A percentile compares a stretch with the other conserved stretches of the same genome.
Conservation (phyloP, 2,329 filamentous ascomycete genomes). For the Zymoseptoria brevis region DNA sequence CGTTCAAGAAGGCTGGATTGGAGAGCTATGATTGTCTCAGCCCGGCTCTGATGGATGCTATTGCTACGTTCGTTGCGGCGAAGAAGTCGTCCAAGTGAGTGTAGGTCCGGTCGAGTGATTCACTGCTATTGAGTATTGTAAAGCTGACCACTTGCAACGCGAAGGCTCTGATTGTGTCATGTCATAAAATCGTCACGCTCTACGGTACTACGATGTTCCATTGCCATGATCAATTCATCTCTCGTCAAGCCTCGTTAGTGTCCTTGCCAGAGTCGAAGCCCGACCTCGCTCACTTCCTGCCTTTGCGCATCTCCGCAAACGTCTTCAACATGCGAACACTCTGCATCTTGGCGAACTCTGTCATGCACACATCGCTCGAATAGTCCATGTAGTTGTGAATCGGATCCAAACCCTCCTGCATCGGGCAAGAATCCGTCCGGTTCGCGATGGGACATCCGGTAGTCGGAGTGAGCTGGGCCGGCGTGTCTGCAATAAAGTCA, state of each 20-base stretch:
- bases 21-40: constrained; percentile 56
- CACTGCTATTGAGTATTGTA: neutral
- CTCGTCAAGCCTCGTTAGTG: too few relatives aligned
- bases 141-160: neutral
- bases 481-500: constrained; percentile 36
- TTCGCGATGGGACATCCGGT: constrained; percentile 40
- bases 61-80: constrained; percentile 18
- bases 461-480: constrained; percentile 33
- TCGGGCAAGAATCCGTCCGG: constrained; percentile 41
- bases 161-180: neutral
- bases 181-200: too few relatives aligned
- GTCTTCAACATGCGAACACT: neutral
- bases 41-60: constrained; percentile 53
- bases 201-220: too few relatives aligned
- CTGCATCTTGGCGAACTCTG: neutral
- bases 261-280: neutral
- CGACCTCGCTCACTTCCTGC: neutral
- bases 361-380: neutral
- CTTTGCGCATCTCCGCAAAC: neutral
- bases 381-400: constrained; percentile 36
- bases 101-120: too few relatives aligned
- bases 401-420: constrained; percentile 36
- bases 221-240: too few relatives aligned
- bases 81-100: constrained; percentile 1
- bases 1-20: constrained; percentile 49